A percentile compares a stretch with the other conserved stretches of the same genome.
Evolutionary conservation across 2,329 filamentous ascomycete genomes (phyloP).

Genomic region (Penicillium vulpinum): DNA sequence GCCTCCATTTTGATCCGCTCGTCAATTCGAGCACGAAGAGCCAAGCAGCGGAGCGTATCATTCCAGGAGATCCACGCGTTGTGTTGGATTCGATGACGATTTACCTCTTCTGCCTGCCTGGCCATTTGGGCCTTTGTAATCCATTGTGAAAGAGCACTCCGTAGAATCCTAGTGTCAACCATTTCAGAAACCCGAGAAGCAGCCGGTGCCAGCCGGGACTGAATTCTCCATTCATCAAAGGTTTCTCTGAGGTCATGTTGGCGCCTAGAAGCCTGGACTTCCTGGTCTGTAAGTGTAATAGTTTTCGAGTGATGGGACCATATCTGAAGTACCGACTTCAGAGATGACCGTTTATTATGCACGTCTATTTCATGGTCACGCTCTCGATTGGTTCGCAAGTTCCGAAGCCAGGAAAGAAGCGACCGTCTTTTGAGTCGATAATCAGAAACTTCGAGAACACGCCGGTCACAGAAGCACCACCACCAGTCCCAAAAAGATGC

Average conservation of each 20-base stretch:
- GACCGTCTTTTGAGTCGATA: slow-evolving; percentile 43
- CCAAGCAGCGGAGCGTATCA: slow-evolving; percentile 57
- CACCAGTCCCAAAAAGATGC: slow-evolving; percentile 46
- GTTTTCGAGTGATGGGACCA: slow-evolving; percentile 37
- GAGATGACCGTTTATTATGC: slow-evolving; percentile 28
- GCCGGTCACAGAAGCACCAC: slow-evolving; percentile 46
- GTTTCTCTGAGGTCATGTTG: slow-evolving; percentile 38
- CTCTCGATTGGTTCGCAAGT: slow-evolving; percentile 42
- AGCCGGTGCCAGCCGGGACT: slow-evolving; percentile 46
- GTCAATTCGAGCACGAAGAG: slow-evolving; percentile 55
- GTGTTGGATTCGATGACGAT: slow-evolving; percentile 55
- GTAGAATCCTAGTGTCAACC: slow-evolving; percentile 48
- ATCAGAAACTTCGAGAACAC: slow-evolving; percentile 46
- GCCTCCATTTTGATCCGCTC: slow-evolving; percentile 56
- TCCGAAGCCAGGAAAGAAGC: slow-evolving; percentile 43
- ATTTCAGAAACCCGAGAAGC: slow-evolving; percentile 46
- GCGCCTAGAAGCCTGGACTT: slow-evolving; percentile 33
- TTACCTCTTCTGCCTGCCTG: slow-evolving; percentile 51
- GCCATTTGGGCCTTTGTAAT: slow-evolving; percentile 46
- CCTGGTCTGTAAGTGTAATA: slow-evolving; percentile 29
- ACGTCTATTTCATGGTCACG: slow-evolving; percentile 41
- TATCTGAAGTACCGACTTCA: slow-evolving; percentile 33
- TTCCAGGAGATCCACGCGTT: slow-evolving; percentile 65
- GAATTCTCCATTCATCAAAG: slow-evolving; percentile 45
- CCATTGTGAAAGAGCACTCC: slow-evolving; percentile 54